Conservation (phyloP, 192 early-diverging fungal species). For the Phlyctochytrium planicorne region DNA sequence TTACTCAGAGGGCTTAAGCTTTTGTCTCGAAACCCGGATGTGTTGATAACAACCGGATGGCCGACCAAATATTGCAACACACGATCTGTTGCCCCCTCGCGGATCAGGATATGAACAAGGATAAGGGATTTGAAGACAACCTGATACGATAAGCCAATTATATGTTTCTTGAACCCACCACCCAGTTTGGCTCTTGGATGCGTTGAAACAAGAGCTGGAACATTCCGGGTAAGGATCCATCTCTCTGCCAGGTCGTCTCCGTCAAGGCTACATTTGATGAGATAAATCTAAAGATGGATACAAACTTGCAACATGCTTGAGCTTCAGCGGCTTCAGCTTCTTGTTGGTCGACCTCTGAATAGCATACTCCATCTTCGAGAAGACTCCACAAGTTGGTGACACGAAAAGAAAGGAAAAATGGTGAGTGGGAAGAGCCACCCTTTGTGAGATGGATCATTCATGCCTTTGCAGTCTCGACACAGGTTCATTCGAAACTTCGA, state of each 20-base stretch:
- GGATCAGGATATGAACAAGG: conserved; percentile 69
- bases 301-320: conserved; percentile 49
- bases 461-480: not conserved
- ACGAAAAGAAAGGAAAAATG: not conserved
- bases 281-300: not conserved
- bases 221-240: conserved; percentile 46
- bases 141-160: conserved; percentile 33
- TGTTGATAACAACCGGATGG: conserved; percentile 49
- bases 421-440: not conserved
- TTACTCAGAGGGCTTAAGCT: conserved; percentile 31
- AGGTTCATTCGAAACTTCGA: not conserved
- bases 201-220: conserved; percentile 47
- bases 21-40: conserved; percentile 54
- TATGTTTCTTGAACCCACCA: conserved; percentile 39
- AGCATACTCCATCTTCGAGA: conserved; percentile 32
- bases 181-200: conserved; percentile 60
- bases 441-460: not conserved
- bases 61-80: conserved; percentile 56
- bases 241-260: conserved; percentile 33
- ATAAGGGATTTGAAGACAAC: conserved; percentile 73
- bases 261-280: conserved; percentile 31
- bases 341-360: conserved; percentile 48
- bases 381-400: not conserved
- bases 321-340: conserved; percentile 49
- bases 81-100: conserved; percentile 65